These are phyloP conservation scores for Narthecium ossifragum DNA, from an alignment of 106 monocot species.

Conservation along the genomic window DNA sequence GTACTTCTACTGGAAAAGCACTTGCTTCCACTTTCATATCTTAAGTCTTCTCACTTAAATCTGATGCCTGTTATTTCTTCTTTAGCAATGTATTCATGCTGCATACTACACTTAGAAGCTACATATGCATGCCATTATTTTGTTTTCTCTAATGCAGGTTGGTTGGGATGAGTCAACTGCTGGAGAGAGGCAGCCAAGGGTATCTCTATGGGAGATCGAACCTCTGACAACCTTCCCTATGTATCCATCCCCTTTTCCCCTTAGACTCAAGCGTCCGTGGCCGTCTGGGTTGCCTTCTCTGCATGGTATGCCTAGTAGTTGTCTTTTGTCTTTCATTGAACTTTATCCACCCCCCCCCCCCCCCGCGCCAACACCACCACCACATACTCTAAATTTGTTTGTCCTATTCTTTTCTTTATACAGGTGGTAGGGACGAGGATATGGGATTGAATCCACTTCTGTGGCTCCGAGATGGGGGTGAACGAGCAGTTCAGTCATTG, in stretches of 20 bases:
- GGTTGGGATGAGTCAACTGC: conserved; percentile 99
- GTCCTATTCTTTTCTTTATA: not conserved
- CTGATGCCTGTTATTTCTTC: not conserved
- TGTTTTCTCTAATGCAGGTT: conserved; percentile 45
- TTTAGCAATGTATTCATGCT: not conserved
- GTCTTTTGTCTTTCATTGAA: not conserved
- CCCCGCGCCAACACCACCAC: not conserved
- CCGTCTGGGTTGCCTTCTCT: conserved; percentile 74
- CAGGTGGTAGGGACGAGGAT: conserved; percentile 61
- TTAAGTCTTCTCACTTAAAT: too few species aligned
- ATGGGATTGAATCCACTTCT: conserved; percentile 49
- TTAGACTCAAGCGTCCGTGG: conserved; percentile 94
- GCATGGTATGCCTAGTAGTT: conserved; percentile 13
- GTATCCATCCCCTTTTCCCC: conserved; percentile 85
- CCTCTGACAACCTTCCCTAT: conserved; percentile 94
- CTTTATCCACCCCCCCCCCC: too few species aligned
- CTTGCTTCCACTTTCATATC: too few species aligned
- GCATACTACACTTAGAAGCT: not conserved
- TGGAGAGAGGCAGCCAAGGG: conserved; percentile 87
- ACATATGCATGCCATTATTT: not conserved
- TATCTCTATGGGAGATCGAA: conserved; percentile 98
- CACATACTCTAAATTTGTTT: not conserved
- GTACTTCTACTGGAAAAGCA: too few species aligned
- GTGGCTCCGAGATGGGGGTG: conserved; percentile 60
- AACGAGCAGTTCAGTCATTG: conserved; percentile 56